These are phyloP conservation scores for Mycena vitilis DNA, from an alignment of 768 basidiomycete genomes.

Conservation along the genomic window DNA sequence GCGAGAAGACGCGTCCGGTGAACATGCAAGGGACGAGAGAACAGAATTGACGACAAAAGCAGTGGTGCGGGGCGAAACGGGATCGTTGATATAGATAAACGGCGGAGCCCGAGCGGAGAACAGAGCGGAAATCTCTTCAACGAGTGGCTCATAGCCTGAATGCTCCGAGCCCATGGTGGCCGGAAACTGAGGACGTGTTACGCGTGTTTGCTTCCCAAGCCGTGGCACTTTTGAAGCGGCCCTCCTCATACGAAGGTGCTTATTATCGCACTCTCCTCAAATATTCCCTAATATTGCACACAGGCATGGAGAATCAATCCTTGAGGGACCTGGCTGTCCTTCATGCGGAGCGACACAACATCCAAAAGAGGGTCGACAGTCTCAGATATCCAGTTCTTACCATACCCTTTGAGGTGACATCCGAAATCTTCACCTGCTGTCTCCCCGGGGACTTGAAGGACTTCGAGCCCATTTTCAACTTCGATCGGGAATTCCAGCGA, in stretches of 20 bases:
- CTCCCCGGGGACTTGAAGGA: neutral
- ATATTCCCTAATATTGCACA: too few relatives aligned
- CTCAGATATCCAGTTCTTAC: conserved; percentile 6
- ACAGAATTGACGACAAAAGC: conserved; percentile 54
- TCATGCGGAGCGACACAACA: conserved; percentile 5
- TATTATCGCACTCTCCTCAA: too few relatives aligned
- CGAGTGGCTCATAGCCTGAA: conserved; percentile 36
- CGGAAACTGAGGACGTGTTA: too few relatives aligned
- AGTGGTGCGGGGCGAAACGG: conserved; percentile 60
- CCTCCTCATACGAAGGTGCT: too few relatives aligned
- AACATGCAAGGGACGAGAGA: conserved; percentile 43
- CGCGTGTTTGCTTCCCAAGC: too few relatives aligned
- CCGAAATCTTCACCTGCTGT: conserved; percentile 10
- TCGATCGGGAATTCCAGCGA: too few relatives aligned
- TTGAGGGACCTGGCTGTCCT: conserved; percentile 9
- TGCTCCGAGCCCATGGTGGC: conserved; percentile 13
- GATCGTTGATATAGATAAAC: conserved; percentile 77
- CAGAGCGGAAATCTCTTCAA: conserved; percentile 49
- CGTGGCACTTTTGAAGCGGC: too few relatives aligned
- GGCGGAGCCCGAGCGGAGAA: conserved; percentile 61
- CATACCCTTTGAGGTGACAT: conserved; percentile 5
- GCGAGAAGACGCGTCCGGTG: conserved; percentile 39
- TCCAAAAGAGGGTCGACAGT: neutral
- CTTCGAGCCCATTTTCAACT: neutral
- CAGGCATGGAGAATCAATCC: conserved; percentile 2